Conservation (phyloP, 768 basidiomycete species). For the Clavaria fumosa region DNA sequence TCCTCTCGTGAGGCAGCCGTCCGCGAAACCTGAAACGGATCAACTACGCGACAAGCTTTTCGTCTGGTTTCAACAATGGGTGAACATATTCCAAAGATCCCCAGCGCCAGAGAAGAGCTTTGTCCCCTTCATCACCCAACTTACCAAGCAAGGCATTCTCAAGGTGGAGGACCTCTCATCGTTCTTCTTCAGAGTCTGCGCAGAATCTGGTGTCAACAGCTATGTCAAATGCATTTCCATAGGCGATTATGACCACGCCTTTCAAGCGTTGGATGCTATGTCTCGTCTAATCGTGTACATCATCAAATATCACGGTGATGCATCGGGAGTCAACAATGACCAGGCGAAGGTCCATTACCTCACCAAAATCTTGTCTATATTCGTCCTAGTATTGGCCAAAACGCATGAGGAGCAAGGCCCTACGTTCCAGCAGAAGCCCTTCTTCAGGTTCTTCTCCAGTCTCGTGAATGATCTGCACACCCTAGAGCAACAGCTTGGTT, state of each 20-base stretch:
- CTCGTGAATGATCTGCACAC: conserved; percentile 82
- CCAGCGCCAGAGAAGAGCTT: conserved; percentile 88
- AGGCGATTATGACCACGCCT: conserved; percentile 62
- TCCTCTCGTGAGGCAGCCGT: conserved; percentile 27
- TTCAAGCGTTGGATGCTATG: conserved; percentile 91
- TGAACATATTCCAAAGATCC: conserved; percentile 82
- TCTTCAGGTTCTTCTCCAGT: conserved; percentile 97
- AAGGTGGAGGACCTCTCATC: conserved; percentile 93
- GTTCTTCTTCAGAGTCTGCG: conserved; percentile 96
- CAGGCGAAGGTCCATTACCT: conserved; percentile 93
- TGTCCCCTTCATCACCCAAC: conserved; percentile 90
- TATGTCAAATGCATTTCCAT: conserved; percentile 64
- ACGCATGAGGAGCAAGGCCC: conserved; percentile 88
- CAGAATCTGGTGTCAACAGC: conserved; percentile 83
- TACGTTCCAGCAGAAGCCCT: conserved; percentile 91
- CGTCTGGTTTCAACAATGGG: conserved; percentile 90
- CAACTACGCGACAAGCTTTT: conserved; percentile 61
- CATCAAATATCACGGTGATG: conserved; percentile 98
- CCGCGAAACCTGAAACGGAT: conserved; percentile 55
- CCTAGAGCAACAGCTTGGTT: conserved; percentile 72
- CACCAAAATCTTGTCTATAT: conserved; percentile 93
- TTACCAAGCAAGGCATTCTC: conserved; percentile 92
- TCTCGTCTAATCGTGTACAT: conserved; percentile 92
- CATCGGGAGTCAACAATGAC: conserved; percentile 81
- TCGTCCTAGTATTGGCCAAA: conserved; percentile 89